These are phyloP conservation scores for Diaporthe citrichinensis DNA, from an alignment of 2,329 filamentous ascomycete genomes.

Conservation along the genomic window DNA sequence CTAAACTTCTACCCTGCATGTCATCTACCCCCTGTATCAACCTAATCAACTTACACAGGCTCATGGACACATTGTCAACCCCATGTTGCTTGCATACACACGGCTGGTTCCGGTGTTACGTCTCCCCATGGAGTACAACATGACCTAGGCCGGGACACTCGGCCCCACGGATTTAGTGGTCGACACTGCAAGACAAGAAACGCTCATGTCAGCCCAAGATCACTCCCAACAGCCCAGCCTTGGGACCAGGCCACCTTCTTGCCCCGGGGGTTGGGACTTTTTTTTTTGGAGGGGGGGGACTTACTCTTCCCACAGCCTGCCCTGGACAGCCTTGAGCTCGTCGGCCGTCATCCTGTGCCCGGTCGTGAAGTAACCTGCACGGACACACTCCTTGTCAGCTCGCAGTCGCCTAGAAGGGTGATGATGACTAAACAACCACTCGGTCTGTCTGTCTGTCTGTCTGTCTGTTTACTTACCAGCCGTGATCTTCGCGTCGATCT, in stretches of 20 bases:
- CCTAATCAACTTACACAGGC: not conserved
- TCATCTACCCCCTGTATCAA: slow-evolving; percentile 3
- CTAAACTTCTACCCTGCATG: slow-evolving; percentile 13
- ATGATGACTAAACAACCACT: not conserved
- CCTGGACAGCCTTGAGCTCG: slow-evolving; percentile 87
- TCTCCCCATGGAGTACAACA: not conserved
- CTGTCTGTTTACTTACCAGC: slow-evolving; percentile 75
- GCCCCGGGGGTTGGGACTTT: not conserved
- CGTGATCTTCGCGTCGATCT: slow-evolving; percentile 98
- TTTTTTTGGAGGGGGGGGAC: slow-evolving; percentile 49
- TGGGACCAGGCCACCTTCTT: slow-evolving; percentile 10
- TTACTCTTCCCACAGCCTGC: slow-evolving; percentile 91
- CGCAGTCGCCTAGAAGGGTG: not conserved
- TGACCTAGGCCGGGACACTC: slow-evolving; percentile 57
- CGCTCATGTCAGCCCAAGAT: slow-evolving; percentile 47
- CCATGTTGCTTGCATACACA: not conserved
- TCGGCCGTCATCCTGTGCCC: slow-evolving; percentile 91
- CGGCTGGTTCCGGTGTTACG: not conserved
- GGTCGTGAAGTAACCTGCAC: slow-evolving; percentile 81
- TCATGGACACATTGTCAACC: not conserved
- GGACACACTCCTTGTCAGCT: slow-evolving; percentile 32
- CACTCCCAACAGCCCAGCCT: not conserved
- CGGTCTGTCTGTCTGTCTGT: not conserved
- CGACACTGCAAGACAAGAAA: slow-evolving; percentile 42
- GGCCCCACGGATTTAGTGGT: slow-evolving; percentile 42